A percentile compares a stretch with the other conserved stretches of the same genome.
These are phyloP conservation scores for Saitozyma podzolica DNA, from an alignment of 768 basidiomycete species.

Conservation along the genomic window DNA sequence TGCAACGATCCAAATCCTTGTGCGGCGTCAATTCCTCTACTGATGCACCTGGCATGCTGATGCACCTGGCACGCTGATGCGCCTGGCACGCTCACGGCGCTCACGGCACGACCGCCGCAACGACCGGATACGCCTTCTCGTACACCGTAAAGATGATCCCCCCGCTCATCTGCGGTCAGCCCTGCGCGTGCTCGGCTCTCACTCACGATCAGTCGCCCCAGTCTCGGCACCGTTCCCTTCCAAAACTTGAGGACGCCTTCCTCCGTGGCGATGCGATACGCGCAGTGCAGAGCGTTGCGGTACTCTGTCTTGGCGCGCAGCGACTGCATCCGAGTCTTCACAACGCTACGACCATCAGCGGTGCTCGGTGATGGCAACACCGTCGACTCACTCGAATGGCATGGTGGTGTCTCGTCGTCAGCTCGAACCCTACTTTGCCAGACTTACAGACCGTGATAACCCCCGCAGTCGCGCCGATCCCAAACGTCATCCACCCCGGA, in stretches of 20 bases:
- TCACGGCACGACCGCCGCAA: slow-evolving; percentile 23
- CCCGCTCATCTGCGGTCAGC: slow-evolving; percentile 68
- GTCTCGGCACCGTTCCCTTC: slow-evolving; percentile 90
- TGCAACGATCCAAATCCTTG: background rate
- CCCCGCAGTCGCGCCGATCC: slow-evolving; percentile 88
- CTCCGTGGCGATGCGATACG: slow-evolving; percentile 88
- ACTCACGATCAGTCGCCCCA: slow-evolving; percentile 70
- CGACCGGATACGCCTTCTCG: slow-evolving; percentile 57
- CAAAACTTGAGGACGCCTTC: slow-evolving; percentile 91
- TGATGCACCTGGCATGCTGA: too few relatives aligned
- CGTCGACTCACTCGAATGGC: slow-evolving; percentile 53
- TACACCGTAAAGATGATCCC: slow-evolving; percentile 92
- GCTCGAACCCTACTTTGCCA: slow-evolving; percentile 50
- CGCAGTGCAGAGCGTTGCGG: slow-evolving; percentile 92
- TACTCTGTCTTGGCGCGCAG: slow-evolving; percentile 79
- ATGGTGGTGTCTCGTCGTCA: slow-evolving; percentile 45
- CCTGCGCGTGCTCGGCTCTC: background rate
- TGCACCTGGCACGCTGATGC: too few relatives aligned
- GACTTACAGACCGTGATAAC: slow-evolving; percentile 85
- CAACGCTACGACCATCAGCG: slow-evolving; percentile 61
- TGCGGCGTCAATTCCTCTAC: background rate
- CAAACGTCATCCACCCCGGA: slow-evolving; percentile 86
- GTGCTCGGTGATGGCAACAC: background rate
- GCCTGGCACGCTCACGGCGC: too few relatives aligned
- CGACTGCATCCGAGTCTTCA: slow-evolving; percentile 98